Percentiles rank a stretch among this genome's conserved stretches.
Evolutionary conservation across 805 yeast genomes (phyloP).

Genomic region (Candida piceae): DNA sequence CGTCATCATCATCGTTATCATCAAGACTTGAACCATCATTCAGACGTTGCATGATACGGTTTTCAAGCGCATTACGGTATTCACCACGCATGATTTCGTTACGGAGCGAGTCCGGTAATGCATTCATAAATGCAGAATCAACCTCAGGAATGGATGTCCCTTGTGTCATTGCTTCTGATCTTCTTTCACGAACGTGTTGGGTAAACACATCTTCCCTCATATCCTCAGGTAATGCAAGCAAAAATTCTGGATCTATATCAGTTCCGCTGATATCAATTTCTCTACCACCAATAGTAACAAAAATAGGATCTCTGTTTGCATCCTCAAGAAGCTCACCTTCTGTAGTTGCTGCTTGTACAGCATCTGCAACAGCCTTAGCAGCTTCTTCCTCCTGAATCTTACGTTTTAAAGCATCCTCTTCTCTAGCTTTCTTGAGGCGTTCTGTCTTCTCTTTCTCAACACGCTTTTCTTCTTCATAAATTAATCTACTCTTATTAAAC

Average conservation of each 20-base stretch:
- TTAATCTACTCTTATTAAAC: conserved; percentile 42
- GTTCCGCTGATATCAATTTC: conserved; percentile 84
- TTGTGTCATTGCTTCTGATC: conserved; percentile 46
- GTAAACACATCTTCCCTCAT: conserved; percentile 90
- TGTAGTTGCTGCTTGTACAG: conserved; percentile 19
- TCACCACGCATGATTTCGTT: conserved; percentile 25
- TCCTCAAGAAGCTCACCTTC: conserved; percentile 14
- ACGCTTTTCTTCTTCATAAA: conserved; percentile 26
- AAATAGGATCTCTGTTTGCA: no score
- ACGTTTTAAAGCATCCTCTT: conserved; percentile 26
- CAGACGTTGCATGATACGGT: conserved; percentile 14
- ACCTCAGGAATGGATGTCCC: conserved; percentile 55
- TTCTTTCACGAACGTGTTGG: conserved; percentile 73
- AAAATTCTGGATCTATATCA: conserved; percentile 86
- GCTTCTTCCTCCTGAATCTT: conserved; percentile 30
- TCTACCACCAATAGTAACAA: conserved; percentile 69
- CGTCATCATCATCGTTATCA: conserved; percentile 10
- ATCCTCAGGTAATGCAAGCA: conserved; percentile 86
- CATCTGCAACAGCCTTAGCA: conserved; percentile 27
- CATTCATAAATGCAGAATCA: conserved; percentile 75
- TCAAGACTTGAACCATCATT: conserved; percentile 1
- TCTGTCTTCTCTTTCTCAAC: conserved; percentile 25
- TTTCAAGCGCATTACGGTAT: conserved; percentile 18
- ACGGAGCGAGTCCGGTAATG: conserved; percentile 54
- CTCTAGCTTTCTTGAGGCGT: conserved; percentile 24